Conservation (phyloP, 495 filamentous ascomycete genomes). For the Lasiosphaeria hispida region DNA sequence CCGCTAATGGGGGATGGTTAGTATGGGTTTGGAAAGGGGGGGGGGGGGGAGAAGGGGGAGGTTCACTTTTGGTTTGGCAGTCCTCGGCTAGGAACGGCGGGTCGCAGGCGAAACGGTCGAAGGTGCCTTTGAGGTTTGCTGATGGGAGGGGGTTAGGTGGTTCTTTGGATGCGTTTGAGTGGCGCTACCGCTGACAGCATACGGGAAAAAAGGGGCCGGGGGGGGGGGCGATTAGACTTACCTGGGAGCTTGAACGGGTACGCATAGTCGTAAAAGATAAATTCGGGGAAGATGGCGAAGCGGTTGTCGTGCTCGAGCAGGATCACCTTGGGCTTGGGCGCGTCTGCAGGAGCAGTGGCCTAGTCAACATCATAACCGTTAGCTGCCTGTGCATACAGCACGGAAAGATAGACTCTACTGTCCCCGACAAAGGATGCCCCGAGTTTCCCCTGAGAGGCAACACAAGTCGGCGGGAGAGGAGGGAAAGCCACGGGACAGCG, state of each 20-base stretch:
- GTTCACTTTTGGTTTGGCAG: slow-evolving; percentile 72
- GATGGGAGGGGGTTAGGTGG: background rate
- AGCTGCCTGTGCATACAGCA: too few species aligned
- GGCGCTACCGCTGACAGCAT: background rate
- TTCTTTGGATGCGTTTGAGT: background rate
- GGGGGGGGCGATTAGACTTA: slow-evolving; percentile 27
- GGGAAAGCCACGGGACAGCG: slow-evolving; percentile 16
- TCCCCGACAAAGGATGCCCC: too few species aligned
- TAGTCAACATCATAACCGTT: slow-evolving; percentile 12
- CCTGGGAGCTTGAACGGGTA: slow-evolving; percentile 61
- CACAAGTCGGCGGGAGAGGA: background rate
- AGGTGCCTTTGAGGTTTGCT: slow-evolving; percentile 58
- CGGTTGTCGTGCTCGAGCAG: slow-evolving; percentile 71
- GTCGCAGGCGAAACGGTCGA: slow-evolving; percentile 68
- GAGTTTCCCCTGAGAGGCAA: too few species aligned
- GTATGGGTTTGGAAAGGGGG: background rate
- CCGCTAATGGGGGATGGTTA: slow-evolving; percentile 45
- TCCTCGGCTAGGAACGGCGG: slow-evolving; percentile 77
- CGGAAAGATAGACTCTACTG: too few species aligned
- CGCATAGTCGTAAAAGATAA: slow-evolving; percentile 69
- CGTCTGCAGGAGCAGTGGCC: slow-evolving; percentile 25
- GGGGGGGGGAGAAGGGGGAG: slow-evolving; percentile 1
- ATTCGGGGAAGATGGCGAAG: slow-evolving; percentile 69
- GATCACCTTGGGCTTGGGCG: slow-evolving; percentile 51
- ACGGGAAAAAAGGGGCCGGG: slow-evolving; percentile 3